Evolutionary conservation across 176 grass and related monocot genomes (phyloP), one percentile per base, ranked within the genome.

Genomic region (Poa pratensis): DNA sequence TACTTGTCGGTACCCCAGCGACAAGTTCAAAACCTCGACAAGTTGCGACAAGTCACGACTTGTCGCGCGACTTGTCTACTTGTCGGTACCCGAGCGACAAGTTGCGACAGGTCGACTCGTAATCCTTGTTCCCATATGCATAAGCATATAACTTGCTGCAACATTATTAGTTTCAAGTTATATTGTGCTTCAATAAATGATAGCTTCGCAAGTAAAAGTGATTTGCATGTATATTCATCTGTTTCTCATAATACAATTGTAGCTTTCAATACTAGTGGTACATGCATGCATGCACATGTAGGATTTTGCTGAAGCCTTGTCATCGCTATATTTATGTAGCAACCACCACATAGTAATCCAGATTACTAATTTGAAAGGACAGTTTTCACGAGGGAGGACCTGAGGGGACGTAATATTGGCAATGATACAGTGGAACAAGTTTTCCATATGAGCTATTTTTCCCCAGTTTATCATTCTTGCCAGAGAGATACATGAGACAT

Each of bases 301-400:
- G 39, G 72, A 51, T 52, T 50, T 75, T 17, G 15, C 42, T 80
- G 15, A 80, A 65, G 40, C n/a, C 42, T 46, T 48, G 3, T 48
- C 15, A 65, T 80, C 15, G 30, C 54, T 64, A 48, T 4, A 48
- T 64, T 79, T 46, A n/a, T 22, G 32, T 77, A 77, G 32, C 28
- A 77, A 73, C 49, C 50, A 39, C 75, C 24, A 23, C 18, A 26
- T 59, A 65, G 23, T 17, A 81, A 82, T 40, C 45, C 20, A 82
- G 20, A 55, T 51, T 23, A 70, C 46, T 6, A 54, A 57, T 54
- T 26, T 71, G 18, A 71, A 71, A 18, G 32, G 7, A 19, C 49
- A 82, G 54, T n/a, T 12, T 40, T 34, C 2, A 28, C 11, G 32
- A 57, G 6, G 1, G 9, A 15, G 26, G 22, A 15, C 48, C 35